A percentile compares a stretch with the other conserved stretches of the same genome.
Evolutionary conservation across 2,329 filamentous ascomycete genomes (phyloP).

Genomic region (Biscogniauxia sp.): DNA sequence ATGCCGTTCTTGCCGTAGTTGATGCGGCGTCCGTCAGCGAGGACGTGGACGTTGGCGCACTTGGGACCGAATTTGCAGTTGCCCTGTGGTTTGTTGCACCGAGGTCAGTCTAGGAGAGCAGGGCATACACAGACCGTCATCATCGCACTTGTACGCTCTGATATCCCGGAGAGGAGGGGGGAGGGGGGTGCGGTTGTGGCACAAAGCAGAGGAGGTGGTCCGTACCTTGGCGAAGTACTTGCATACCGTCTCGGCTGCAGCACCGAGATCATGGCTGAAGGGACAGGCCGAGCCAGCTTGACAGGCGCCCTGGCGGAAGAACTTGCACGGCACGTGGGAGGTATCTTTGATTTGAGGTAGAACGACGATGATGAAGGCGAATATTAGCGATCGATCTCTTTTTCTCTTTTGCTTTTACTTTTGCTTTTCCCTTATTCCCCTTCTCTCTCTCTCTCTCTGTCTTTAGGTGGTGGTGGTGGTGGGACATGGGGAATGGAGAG

Average conservation of each 20-base stretch:
- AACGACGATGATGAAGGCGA: too few relatives aligned
- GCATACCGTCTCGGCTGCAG: conserved; percentile 83
- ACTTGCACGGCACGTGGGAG: conserved; percentile 97
- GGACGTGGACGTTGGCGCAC: conserved; percentile 93
- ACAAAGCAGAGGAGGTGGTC: conserved; percentile 1
- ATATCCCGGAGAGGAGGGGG: too few relatives aligned
- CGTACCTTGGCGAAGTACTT: conserved; percentile 98
- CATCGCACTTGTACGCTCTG: conserved; percentile 11
- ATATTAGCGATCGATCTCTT: too few relatives aligned
- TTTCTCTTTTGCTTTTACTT: too few relatives aligned
- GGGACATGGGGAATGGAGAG: too few relatives aligned
- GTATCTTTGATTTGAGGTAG: conserved; percentile 61
- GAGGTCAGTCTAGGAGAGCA: conserved; percentile 12
- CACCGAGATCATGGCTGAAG: conserved; percentile 89
- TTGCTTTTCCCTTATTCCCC: too few relatives aligned
- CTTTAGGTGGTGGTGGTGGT: too few relatives aligned
- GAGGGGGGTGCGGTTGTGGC: background rate
- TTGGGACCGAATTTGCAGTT: conserved; percentile 99
- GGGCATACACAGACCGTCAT: too few relatives aligned
- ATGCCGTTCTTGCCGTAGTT: conserved; percentile 73
- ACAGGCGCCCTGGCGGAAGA: conserved; percentile 94
- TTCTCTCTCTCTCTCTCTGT: too few relatives aligned
- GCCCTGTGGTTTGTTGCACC: conserved; percentile 56
- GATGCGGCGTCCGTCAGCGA: conserved; percentile 88
- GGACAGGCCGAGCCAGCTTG: conserved; percentile 95